Base-by-base conservation (phyloP, 225 moss, liverwort and hornwort species). In the Physcomitrellopsis africana region DNA sequence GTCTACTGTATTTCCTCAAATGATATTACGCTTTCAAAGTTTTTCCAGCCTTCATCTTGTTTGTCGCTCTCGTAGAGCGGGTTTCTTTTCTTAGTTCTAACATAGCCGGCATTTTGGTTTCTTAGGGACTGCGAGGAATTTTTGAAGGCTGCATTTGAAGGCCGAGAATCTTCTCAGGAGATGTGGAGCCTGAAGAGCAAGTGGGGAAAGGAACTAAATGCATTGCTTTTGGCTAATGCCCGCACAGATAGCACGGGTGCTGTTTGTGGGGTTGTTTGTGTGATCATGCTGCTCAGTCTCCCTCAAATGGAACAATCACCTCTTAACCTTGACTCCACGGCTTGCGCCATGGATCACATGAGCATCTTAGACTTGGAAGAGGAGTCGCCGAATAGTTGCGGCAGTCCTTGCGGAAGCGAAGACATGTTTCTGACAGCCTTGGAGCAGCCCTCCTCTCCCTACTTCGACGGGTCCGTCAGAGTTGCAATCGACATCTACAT, bases 161-260 rank as follows among this genome's bases (percentile, higher is more conserved):
- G 84, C 10, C 82, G 75, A 70, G 70, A 23, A 62, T 60, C 17
- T 13, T 43, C 65, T 46, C 66, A 82, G 13, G 80, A 88, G 69
- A 71, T 80, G 1, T 88, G 87, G 87, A 75, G 42, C 44, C 22
- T 88, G 75, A 85, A 80, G 75, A 88, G 80, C 3, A 88, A 88
- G 61, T 88, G 87, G 82, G 80, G 85, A 22, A 67, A 78, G 71
- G 68, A 67, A 13, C 37, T 82, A 67, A 78, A 82, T 42, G 85
- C 76, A 12, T 51, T 80, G 9, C 41, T 88, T 27, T 68, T 80
- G 47, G 82, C 82, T 3, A 85, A 80, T 69, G 67, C 77, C 4
- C 84, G 84, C 60, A 69, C 85, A 3, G 85, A 85, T 57, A 60
- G 43, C 60, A 69, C 57, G 75, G 82, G 82, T 11, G 68, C 45